Evolutionary conservation across 352 stramenopile species (phyloP).

Genomic region (Phytophthora hybrid): DNA sequence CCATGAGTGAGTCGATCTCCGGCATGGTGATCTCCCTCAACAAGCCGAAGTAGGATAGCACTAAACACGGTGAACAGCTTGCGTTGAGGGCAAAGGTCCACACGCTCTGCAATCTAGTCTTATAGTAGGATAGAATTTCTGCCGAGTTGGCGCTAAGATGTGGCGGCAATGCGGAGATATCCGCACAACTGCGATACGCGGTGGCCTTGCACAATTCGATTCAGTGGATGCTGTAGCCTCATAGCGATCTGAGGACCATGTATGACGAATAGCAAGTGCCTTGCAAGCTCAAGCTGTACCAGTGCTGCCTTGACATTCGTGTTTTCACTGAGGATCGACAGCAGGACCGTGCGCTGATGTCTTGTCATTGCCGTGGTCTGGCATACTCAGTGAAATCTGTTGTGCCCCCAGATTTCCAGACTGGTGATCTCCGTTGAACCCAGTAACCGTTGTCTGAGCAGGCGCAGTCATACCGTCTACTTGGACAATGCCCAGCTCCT

Average conservation of each 20-base stretch:
- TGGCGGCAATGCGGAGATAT: background rate
- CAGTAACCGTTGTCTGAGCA: conserved; percentile 11
- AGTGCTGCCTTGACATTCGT: conserved; percentile 14
- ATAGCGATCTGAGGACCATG: conserved; percentile 25
- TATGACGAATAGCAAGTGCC: conserved; percentile 5
- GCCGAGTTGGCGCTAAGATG: conserved; percentile 4
- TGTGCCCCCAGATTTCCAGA: conserved; percentile 49
- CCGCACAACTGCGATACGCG: background rate
- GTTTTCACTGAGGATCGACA: conserved; percentile 15
- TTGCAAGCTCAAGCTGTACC: background rate
- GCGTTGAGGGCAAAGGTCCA: conserved; percentile 32
- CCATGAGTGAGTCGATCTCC: conserved; percentile 6
- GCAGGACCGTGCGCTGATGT: conserved; percentile 14
- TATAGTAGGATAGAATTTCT: conserved; percentile 28
- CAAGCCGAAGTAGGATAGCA: conserved; percentile 30
- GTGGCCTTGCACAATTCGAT: conserved; percentile 13
- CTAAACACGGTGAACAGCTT: conserved; percentile 34
- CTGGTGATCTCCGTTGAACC: conserved; percentile 11
- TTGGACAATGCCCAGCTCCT: conserved; percentile 52
- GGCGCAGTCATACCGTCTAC: conserved; percentile 15
- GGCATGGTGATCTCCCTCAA: conserved; percentile 18
- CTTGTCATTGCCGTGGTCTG: conserved; percentile 57
- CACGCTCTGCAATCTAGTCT: conserved; percentile 40
- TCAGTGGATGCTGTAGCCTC: conserved; percentile 16
- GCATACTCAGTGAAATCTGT: conserved; percentile 65